These are phyloP conservation scores for Emergomyces orientalis DNA, from an alignment of 2,329 filamentous ascomycete species.

Conservation along the genomic window DNA sequence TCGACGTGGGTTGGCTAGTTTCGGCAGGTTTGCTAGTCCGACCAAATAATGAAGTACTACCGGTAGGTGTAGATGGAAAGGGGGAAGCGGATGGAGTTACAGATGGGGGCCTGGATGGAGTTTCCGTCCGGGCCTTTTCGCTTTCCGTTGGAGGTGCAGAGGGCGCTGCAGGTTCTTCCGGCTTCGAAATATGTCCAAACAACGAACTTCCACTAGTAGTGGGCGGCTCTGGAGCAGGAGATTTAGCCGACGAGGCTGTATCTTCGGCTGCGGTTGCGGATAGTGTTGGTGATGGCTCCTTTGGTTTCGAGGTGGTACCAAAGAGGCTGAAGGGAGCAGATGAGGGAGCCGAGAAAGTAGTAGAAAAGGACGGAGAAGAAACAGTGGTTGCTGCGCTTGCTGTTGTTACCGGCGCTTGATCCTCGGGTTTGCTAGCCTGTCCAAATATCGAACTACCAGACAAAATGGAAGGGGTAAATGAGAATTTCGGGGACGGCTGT, in stretches of 20 bases:
- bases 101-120: background rate
- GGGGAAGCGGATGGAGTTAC: background rate
- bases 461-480: background rate
- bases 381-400: background rate
- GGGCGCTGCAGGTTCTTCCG: constrained; percentile 2
- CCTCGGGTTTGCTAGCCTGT: background rate
- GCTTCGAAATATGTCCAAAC: constrained; percentile 9
- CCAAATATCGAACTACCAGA: constrained; percentile 1
- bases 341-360: background rate
- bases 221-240: background rate
- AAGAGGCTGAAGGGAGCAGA: constrained; percentile 7
- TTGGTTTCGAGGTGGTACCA: background rate
- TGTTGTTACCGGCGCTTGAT: constrained; percentile 5
- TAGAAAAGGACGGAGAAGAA: constrained; percentile 3
- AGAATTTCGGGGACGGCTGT: background rate
- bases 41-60: constrained; percentile 8
- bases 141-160: background rate
- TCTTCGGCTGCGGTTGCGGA: constrained; percentile 13
- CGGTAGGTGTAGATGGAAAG: constrained; percentile 2
- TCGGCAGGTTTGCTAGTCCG: background rate
- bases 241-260: background rate
- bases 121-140: background rate
- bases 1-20: background rate
- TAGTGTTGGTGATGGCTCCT: constrained; percentile 7
- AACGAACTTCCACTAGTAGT: constrained; percentile 4